A percentile compares a stretch with the other conserved stretches of the same genome.
Evolutionary conservation across 345 rosid genomes (phyloP).

Genomic region (Gossypium ekmanianum): DNA sequence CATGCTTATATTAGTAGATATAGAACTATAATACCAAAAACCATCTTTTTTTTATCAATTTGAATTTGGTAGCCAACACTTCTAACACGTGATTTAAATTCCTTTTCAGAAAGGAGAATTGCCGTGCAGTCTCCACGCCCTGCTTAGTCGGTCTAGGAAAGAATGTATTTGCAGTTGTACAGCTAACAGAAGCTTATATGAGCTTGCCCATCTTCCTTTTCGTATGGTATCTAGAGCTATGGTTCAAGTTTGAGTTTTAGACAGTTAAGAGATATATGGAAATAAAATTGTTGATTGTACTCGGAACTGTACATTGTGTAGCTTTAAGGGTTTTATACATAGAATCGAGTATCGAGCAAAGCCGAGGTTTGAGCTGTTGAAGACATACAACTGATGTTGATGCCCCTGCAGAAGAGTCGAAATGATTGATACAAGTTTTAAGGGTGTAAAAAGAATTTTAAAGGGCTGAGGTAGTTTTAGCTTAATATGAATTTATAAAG

Average conservation of each 20-base stretch:
- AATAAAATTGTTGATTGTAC: slow-evolving; percentile 57
- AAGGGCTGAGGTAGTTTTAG: slow-evolving; percentile 39
- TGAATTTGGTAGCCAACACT: not conserved
- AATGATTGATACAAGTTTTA: slow-evolving; percentile 29
- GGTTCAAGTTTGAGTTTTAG: slow-evolving; percentile 17
- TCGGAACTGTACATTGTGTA: slow-evolving; percentile 64
- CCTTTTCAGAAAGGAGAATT: slow-evolving; percentile 61
- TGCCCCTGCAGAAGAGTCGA: slow-evolving; percentile 29
- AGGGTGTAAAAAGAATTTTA: slow-evolving; percentile 45
- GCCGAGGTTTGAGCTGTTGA: slow-evolving; percentile 37
- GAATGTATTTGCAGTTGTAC: slow-evolving; percentile 43
- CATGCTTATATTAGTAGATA: not conserved
- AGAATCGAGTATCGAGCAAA: slow-evolving; percentile 29
- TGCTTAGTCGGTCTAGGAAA: slow-evolving; percentile 38
- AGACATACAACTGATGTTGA: slow-evolving; percentile 23
- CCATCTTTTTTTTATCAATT: not conserved
- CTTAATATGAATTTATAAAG: slow-evolving; percentile 12
- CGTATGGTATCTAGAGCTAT: slow-evolving; percentile 22
- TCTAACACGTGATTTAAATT: not conserved
- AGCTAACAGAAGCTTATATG: slow-evolving; percentile 53
- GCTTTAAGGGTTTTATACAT: slow-evolving; percentile 53
- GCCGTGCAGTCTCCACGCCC: slow-evolving; percentile 47
- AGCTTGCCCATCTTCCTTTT: slow-evolving; percentile 31
- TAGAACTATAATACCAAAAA: not conserved
- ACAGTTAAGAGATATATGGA: slow-evolving; percentile 38